Conservation (phyloP, 805 yeast species). For the Spathaspora hagerdaliae region DNA sequence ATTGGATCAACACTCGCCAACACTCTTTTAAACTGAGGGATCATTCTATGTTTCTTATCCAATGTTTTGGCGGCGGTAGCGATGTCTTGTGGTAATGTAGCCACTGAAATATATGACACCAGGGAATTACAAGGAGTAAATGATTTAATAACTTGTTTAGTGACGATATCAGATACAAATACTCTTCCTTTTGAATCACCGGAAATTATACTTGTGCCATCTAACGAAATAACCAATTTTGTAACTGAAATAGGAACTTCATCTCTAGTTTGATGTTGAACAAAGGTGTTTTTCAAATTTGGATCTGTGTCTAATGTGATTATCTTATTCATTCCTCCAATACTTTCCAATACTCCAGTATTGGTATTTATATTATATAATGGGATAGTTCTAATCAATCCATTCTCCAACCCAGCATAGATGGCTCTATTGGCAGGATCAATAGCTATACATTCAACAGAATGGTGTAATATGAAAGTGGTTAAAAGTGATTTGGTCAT, state of each 20-base stretch:
- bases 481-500: constrained; percentile 45
- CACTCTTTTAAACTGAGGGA: constrained; percentile 67
- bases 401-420: constrained; percentile 66
- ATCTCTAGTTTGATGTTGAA: constrained; percentile 27
- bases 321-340: constrained; percentile 56
- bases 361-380: constrained; percentile 37
- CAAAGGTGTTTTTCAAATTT: constrained; percentile 47
- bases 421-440: constrained; percentile 80
- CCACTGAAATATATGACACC: constrained; percentile 26
- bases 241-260: constrained; percentile 38
- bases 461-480: constrained; percentile 65
- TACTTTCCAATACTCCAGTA: constrained; percentile 47
- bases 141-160: constrained; percentile 65
- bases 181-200: constrained; percentile 76
- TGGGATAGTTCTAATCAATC: constrained; percentile 54
- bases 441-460: constrained; percentile 53
- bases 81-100: constrained; percentile 14
- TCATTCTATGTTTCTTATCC: constrained; percentile 38
- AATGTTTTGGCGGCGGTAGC: constrained; percentile 8
- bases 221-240: constrained; percentile 58
- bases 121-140: constrained; percentile 39
- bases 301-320: constrained; percentile 50
- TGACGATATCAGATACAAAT: constrained; percentile 61
- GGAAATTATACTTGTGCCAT: constrained; percentile 66
- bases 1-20: constrained; percentile 37